These are phyloP conservation scores for Mycena belliarum DNA, from an alignment of 768 basidiomycete genomes.

Conservation along the genomic window DNA sequence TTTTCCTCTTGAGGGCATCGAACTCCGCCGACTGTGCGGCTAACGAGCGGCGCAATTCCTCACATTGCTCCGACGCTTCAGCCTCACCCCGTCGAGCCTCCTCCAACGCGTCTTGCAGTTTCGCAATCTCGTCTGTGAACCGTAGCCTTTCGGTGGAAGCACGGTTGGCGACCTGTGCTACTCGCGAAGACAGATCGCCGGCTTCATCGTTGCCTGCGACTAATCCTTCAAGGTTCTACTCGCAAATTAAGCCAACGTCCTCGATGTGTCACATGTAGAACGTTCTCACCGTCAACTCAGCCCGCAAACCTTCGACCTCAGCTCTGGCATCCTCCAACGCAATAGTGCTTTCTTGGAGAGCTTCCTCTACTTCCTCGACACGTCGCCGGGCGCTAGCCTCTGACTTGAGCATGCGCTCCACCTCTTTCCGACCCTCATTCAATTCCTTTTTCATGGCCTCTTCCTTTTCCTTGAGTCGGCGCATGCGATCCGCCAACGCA, in stretches of 20 bases:
- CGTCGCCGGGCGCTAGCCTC: slow-evolving; percentile 64
- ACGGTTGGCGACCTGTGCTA: slow-evolving; percentile 48
- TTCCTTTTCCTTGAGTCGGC: slow-evolving; percentile 72
- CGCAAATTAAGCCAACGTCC: slow-evolving; percentile 3
- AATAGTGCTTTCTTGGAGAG: slow-evolving; percentile 80
- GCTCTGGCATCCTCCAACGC: slow-evolving; percentile 89
- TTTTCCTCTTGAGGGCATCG: slow-evolving; percentile 57
- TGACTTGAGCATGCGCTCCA: slow-evolving; percentile 60
- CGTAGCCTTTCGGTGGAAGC: slow-evolving; percentile 52
- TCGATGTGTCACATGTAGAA: neutral
- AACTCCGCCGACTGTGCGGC: slow-evolving; percentile 47
- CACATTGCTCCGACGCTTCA: slow-evolving; percentile 23
- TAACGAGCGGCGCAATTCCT: slow-evolving; percentile 31
- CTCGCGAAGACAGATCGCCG: slow-evolving; percentile 45
- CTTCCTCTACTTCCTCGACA: slow-evolving; percentile 86
- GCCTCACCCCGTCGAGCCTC: slow-evolving; percentile 34
- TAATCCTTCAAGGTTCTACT: slow-evolving; percentile 68
- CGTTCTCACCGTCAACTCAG: slow-evolving; percentile 70
- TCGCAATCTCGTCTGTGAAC: slow-evolving; percentile 55
- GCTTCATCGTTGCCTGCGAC: slow-evolving; percentile 40
- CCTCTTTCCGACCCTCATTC: slow-evolving; percentile 60
- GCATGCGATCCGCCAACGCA: slow-evolving; percentile 60
- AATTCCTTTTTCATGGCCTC: slow-evolving; percentile 73
- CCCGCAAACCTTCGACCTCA: slow-evolving; percentile 79
- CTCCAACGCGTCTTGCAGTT: slow-evolving; percentile 51